Base-by-base conservation (phyloP, 495 filamentous ascomycete species). In the Xylaria telfairii region DNA sequence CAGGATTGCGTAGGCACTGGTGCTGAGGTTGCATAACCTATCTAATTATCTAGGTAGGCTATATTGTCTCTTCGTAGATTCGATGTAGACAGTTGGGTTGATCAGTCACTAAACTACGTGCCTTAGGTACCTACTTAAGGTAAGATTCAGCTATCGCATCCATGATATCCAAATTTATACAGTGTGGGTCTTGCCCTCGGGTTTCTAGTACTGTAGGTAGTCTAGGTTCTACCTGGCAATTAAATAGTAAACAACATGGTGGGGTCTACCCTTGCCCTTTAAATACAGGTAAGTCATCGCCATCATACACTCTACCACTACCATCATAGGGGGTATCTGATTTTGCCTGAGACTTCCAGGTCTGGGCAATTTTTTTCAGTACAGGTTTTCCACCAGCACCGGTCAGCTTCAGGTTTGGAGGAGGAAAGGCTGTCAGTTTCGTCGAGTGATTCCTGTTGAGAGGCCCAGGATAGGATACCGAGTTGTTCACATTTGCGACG, bases 391-490 rank as follows among this genome's bases (percentile, higher is more conserved):
- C 83, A 41, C 83, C 79, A 2, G 84, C 84, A 26, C 84, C 84
- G 12, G 78, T 65, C 5, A 87, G 76, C 59, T 82, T 71, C 46
- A 78, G 49, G 67, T 86, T 87, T 26, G 84, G 84, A 19, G 75
- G 69, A 7, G 85, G 84, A 37, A 84, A 78, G 3, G 78, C 73
- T 13, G 72, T 34, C 17, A 72, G 54, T 56, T 75, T 79, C 1
- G 39, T 60, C 2, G 76, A 59, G 28, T 81, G 76, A 61, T 79
- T 73, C 60, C 63, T 69, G 71, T 83, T 79, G 15, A 92, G 79
- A 13, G 84, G 81, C 21, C 92, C 89, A 6, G 88, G 81, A 74
- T 91, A 87, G 21, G 90, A 91, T 34, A 91, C 82, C 53, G 88
- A 80, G 74, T 91, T 90, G 69, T 92, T 86, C 59, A 90, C 88